Evolutionary conservation across 345 rosid species (phyloP).

Genomic region (Physaria fendleri): DNA sequence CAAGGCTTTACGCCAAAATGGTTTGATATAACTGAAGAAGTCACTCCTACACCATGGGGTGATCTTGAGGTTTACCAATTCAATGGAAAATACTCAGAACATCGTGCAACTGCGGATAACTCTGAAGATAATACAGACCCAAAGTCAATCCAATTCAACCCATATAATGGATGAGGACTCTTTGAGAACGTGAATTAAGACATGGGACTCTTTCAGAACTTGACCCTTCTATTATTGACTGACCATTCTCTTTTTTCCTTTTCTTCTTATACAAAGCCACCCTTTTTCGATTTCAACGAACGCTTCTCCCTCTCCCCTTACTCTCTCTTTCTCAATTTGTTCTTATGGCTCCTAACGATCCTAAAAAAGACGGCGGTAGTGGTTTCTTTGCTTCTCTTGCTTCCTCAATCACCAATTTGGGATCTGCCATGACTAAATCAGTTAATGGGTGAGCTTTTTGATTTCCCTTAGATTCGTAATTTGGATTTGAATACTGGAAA

Average conservation of each 20-base stretch:
- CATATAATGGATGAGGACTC: too few relatives aligned
- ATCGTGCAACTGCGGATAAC: slow-evolving; percentile 44
- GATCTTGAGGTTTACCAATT: slow-evolving; percentile 70
- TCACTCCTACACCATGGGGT: slow-evolving; percentile 80
- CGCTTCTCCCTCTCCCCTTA: too few relatives aligned
- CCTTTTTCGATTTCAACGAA: too few relatives aligned
- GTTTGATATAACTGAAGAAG: slow-evolving; percentile 58
- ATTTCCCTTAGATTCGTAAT: too few relatives aligned
- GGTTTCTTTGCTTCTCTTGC: slow-evolving; percentile 73
- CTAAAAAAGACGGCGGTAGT: slow-evolving; percentile 49
- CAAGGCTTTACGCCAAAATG: slow-evolving; percentile 58
- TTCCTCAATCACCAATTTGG: slow-evolving; percentile 54
- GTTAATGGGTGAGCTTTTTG: slow-evolving; percentile 83
- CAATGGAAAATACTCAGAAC: slow-evolving; percentile 61
- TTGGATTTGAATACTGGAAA: too few relatives aligned
- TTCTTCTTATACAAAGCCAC: too few relatives aligned
- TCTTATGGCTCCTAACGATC: slow-evolving; percentile 74
- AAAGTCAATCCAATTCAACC: slow-evolving; percentile 50
- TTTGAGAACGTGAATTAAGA: too few relatives aligned
- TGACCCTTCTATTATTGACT: too few relatives aligned
- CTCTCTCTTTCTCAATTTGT: too few relatives aligned
- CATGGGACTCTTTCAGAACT: too few relatives aligned
- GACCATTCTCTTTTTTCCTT: too few relatives aligned
- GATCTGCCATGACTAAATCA: slow-evolving; percentile 71
- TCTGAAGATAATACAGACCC: slow-evolving; percentile 39